phyloP scores from a whole-genome alignment of 257 asterid species.

The Cruciata laevipes region DNA sequence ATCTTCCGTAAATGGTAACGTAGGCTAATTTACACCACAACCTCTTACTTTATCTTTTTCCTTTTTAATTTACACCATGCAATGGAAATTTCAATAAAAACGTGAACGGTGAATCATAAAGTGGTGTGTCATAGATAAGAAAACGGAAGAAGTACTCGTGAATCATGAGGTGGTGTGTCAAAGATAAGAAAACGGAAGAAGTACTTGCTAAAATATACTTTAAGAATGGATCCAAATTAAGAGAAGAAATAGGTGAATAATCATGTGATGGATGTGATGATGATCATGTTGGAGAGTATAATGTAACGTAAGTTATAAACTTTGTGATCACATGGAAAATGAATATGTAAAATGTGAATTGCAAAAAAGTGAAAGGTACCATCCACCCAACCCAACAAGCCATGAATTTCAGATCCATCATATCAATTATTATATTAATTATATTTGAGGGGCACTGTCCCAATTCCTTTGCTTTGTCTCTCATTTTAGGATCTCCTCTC shows the following conservation, averaged over 20 bases:
- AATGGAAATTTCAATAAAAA: too few relatives aligned
- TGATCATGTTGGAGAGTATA: constrained; percentile 17
- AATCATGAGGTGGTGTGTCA: too few relatives aligned
- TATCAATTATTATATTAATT: not conserved
- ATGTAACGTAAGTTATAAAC: constrained; percentile 41
- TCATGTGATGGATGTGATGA: constrained; percentile 28
- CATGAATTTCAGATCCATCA: constrained; percentile 27
- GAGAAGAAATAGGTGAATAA: not conserved
- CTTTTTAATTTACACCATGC: too few relatives aligned
- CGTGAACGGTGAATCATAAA: too few relatives aligned
- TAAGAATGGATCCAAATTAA: too few relatives aligned
- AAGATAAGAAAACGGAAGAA: too few relatives aligned
- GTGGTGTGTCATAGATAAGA: too few relatives aligned
- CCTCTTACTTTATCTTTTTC: too few relatives aligned
- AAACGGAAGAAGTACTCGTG: too few relatives aligned
- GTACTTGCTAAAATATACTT: too few relatives aligned
- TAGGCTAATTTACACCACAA: too few relatives aligned
- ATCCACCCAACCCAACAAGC: not conserved
- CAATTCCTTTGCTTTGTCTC: constrained; percentile 2
- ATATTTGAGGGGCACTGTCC: not conserved
- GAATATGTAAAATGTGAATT: constrained; percentile 4
- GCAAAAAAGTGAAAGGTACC: constrained; percentile 33
- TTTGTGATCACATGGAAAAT: constrained; percentile 23
- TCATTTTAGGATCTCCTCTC: constrained; percentile 10
- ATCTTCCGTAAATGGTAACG: too few relatives aligned